phyloP scores from a whole-genome alignment of 148 eudicot genomes.

The Rheum nobile region DNA sequence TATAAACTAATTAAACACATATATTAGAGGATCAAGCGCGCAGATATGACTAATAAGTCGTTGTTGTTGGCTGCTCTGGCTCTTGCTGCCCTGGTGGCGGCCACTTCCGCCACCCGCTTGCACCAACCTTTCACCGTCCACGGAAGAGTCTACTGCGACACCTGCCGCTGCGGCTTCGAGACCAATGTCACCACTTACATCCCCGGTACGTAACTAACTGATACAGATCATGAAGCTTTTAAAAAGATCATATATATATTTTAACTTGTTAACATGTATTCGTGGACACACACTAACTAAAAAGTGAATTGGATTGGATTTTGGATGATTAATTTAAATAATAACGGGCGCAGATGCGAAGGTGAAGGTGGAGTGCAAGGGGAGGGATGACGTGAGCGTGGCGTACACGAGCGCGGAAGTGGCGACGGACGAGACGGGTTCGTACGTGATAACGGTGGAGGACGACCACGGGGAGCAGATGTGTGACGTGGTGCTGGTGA shows the following conservation, averaged over 20 bases:
- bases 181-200: slow-evolving; percentile 40
- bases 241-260: too few species aligned
- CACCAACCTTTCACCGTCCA: slow-evolving; percentile 1
- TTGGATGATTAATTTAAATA: background rate
- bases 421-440: slow-evolving; percentile 28
- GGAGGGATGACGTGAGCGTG: slow-evolving; percentile 9
- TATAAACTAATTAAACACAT: too few species aligned
- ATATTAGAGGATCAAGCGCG: too few species aligned
- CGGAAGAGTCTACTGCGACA: slow-evolving; percentile 65
- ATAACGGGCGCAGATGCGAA: slow-evolving; percentile 30
- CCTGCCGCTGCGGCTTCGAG: slow-evolving; percentile 71
- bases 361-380: slow-evolving; percentile 47
- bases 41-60: background rate
- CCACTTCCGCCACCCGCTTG: background rate
- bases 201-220: slow-evolving; percentile 49
- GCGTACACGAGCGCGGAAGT: slow-evolving; percentile 18
- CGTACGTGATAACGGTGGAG: slow-evolving; percentile 27
- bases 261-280: too few species aligned
- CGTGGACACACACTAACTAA: too few species aligned
- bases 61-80: background rate
- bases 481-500: slow-evolving; percentile 40
- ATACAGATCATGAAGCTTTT: too few species aligned
- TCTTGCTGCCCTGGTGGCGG: background rate
- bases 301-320: too few species aligned
- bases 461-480: slow-evolving; percentile 41